Conservation (phyloP, 495 filamentous ascomycete genomes). For the Penicillium cinerascens region DNA sequence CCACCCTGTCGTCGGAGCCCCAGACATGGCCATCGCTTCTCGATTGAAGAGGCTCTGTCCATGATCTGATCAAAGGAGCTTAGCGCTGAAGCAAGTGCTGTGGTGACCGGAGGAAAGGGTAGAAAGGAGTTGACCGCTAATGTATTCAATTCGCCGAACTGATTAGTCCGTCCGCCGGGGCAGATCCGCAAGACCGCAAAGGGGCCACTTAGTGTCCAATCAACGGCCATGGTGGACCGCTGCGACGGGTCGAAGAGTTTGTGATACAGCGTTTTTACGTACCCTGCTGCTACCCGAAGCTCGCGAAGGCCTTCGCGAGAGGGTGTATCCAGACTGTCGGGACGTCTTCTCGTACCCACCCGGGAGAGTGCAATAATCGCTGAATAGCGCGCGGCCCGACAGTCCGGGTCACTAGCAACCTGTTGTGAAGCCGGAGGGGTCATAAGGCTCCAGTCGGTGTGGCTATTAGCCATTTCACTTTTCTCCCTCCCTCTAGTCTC, state of each 20-base stretch:
- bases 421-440: conserved; percentile 20
- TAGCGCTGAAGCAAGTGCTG: neutral
- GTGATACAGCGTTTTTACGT: neutral
- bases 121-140: neutral
- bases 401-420: conserved; percentile 15
- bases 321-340: conserved; percentile 7
- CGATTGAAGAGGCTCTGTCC: neutral
- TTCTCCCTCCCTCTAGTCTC: conserved; percentile 6
- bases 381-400: conserved; percentile 12
- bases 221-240: no score
- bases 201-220: no score
- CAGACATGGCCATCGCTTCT: neutral
- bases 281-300: neutral
- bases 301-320: neutral
- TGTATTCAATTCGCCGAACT: no score
- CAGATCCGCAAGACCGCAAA: no score
- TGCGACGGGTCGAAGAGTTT: neutral
- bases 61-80: neutral
- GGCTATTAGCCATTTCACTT: conserved; percentile 7
- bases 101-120: neutral
- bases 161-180: no score
- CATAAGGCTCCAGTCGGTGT: conserved; percentile 25
- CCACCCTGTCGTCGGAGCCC: neutral
- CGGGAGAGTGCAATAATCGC: neutral
- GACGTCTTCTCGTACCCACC: neutral